Conservation (phyloP, 805 yeast genomes). For the Candida cerambycidarum region DNA sequence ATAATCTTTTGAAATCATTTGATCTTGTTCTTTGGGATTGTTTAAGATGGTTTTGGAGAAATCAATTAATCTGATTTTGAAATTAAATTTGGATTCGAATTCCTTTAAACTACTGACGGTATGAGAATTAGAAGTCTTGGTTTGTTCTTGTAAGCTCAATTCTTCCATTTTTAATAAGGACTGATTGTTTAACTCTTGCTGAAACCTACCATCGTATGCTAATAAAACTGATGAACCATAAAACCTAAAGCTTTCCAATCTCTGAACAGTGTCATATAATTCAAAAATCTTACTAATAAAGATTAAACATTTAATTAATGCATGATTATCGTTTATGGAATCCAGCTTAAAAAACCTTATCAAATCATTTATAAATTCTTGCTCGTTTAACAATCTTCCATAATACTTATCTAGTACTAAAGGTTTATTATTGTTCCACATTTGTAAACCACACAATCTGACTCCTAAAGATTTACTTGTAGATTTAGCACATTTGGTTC, state of each 20-base stretch:
- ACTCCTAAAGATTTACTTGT: constrained; percentile 85
- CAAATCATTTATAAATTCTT: constrained; percentile 77
- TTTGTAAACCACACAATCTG: constrained; percentile 92
- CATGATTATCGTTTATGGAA: constrained; percentile 62
- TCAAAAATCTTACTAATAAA: constrained; percentile 68
- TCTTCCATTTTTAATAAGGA: not conserved
- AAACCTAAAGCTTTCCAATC: constrained; percentile 73
- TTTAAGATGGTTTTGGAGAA: constrained; percentile 73
- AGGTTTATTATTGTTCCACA: constrained; percentile 40
- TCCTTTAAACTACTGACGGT: not conserved
- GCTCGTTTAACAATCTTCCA: constrained; percentile 74
- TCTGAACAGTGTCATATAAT: constrained; percentile 52
- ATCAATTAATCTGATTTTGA: constrained; percentile 77
- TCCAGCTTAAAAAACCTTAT: constrained; percentile 55
- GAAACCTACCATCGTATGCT: constrained; percentile 63
- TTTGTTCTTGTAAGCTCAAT: not conserved
- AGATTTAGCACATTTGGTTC: constrained; percentile 75
- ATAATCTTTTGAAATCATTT: constrained; percentile 43
- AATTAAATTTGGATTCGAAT: constrained; percentile 12
- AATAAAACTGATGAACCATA: constrained; percentile 88
- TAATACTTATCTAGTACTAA: constrained; percentile 86
- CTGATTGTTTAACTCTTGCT: constrained; percentile 1
- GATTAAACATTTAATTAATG: constrained; percentile 52
- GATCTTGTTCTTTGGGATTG: not conserved
- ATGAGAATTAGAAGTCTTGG: not conserved